These are phyloP conservation scores for Pogostemon cablin DNA, from an alignment of 257 asterid genomes.

Conservation along the genomic window DNA sequence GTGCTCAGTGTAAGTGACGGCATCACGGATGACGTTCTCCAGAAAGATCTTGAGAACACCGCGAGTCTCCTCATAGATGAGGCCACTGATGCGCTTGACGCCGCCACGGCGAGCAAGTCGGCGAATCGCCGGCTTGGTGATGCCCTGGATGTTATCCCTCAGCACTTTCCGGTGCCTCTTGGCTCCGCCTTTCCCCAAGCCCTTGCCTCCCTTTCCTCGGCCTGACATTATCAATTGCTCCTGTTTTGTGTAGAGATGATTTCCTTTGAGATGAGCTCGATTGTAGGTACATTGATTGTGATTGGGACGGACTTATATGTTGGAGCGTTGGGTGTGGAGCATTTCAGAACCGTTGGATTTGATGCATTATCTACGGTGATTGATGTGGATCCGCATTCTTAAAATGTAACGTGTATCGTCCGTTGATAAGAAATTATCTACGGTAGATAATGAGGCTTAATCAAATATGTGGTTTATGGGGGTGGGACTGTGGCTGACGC, in stretches of 20 bases:
- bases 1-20: conserved; percentile 45
- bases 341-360: conserved; percentile 31
- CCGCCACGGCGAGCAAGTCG: conserved; percentile 50
- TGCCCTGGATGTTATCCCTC: conserved; percentile 51
- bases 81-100: conserved; percentile 48
- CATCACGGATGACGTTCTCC: conserved; percentile 46
- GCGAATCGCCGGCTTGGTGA: conserved; percentile 48
- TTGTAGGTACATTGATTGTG: no score
- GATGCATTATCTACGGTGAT: conserved; percentile 26
- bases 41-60: conserved; percentile 44
- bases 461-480: neutral
- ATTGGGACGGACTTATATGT: neutral
- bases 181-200: conserved; percentile 53
- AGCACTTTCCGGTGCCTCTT: conserved; percentile 49
- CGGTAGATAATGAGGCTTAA: neutral
- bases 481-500: neutral
- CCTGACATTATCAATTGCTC: conserved; percentile 38
- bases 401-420: neutral
- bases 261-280: neutral
- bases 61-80: conserved; percentile 48
- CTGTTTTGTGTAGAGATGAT: neutral
- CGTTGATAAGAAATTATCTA: conserved; percentile 29
- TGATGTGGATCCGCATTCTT: conserved; percentile 11
- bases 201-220: conserved; percentile 53
- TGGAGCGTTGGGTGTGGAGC: neutral